Evolutionary conservation across 2,329 filamentous ascomycete species (phyloP), one percentile per base, ranked within the genome.

Genomic region (Botrytis porri): DNA sequence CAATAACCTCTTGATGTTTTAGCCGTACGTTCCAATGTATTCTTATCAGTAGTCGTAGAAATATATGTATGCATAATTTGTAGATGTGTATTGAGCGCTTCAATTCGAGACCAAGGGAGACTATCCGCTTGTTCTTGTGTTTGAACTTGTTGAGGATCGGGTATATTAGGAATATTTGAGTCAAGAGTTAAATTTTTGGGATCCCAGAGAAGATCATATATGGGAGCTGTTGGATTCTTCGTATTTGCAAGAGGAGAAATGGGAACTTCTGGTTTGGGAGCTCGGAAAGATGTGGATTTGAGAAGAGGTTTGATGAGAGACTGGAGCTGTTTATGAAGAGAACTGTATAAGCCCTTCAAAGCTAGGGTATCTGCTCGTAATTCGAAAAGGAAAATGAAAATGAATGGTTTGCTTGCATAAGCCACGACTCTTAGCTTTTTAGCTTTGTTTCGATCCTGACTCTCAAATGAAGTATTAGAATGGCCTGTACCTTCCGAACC

Each of bases 341-440:
- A 87, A 63, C 85, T 85, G 79, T 91, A 91, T 12, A 90, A 81
- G 0, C 83, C 78, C n/a, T 87, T 83, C 80, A 84, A 86, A 6
- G 86, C 85, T 2, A 90, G 81, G 1, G 88, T 87, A 71, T 88
- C 85, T 10, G 91, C 90, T 64, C 85, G 85, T 60, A 87, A 83
- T 65, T 87, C 83, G 81, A 95, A 95, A 6, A 96, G 84, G 74
- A 96, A 91, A 1, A 90, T 88, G 80, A 93, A 95, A 65, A 95
- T 87, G 81, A 95, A 95, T 0, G 93, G 93, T 37, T 87, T 88
- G 80, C 90, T 89, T 63, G 91, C 87, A 79, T 94, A 95, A 67
- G 94, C 87, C 10, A 94, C 87, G 1, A 93, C 90, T 0, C 90
- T 88, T 60, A 94, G 81, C 77, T 86, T 88, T 73, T 85, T 84